Evolutionary conservation across 306 rosid species (phyloP).

Genomic region (Dryas octopetala): DNA sequence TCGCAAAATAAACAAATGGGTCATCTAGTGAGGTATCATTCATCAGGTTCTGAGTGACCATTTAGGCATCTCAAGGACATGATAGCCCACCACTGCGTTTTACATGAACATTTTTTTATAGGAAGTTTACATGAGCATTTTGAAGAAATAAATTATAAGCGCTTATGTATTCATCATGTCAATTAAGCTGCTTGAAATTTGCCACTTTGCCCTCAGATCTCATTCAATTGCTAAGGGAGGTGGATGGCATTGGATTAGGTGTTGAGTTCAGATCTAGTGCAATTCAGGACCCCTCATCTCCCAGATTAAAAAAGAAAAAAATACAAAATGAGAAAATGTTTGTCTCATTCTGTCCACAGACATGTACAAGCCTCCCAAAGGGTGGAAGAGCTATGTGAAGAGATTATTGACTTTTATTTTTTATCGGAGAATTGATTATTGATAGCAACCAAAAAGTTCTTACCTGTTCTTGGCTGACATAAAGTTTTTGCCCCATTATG

Average conservation of each 20-base stretch:
- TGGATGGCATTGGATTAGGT: not conserved
- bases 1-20: not conserved
- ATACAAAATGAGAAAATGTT: not conserved
- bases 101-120: not conserved
- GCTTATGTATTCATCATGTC: not conserved
- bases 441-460: not conserved
- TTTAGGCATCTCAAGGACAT: conserved; percentile 12
- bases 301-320: too few relatives aligned
- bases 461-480: conserved; percentile 95
- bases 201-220: not conserved
- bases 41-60: not conserved
- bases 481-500: conserved; percentile 92
- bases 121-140: not conserved
- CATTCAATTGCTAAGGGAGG: not conserved
- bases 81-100: not conserved
- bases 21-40: not conserved
- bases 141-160: not conserved
- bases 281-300: too few relatives aligned
- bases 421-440: too few relatives aligned
- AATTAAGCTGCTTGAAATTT: not conserved
- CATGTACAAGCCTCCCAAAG: not conserved
- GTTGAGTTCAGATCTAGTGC: not conserved
- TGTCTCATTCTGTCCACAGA: conserved; percentile 5
- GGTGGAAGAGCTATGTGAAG: not conserved
- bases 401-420: too few relatives aligned